These are phyloP conservation scores for Rhododendron molle DNA, from an alignment of 148 eudicot species.

Conservation along the genomic window DNA sequence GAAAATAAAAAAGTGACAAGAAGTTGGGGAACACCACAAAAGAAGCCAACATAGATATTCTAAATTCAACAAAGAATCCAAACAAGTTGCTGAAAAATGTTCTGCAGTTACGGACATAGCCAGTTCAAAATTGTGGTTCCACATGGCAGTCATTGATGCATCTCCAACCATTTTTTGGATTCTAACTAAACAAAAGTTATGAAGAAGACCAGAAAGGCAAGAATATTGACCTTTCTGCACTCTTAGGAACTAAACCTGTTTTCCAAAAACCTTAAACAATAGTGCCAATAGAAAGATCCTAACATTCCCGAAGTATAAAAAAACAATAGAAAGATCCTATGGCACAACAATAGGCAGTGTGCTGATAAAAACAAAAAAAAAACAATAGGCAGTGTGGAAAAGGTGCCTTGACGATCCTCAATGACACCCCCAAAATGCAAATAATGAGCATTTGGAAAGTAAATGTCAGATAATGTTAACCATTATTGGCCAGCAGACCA, in stretches of 20 bases:
- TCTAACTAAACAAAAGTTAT: background rate
- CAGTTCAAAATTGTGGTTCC: background rate
- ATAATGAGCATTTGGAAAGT: background rate
- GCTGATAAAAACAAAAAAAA: too few species aligned
- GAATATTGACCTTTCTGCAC: background rate
- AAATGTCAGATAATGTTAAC: background rate
- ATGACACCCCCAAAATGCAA: background rate
- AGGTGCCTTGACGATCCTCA: background rate
- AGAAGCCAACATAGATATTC: background rate
- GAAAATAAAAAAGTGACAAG: background rate
- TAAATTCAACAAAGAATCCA: background rate
- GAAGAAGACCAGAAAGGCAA: background rate
- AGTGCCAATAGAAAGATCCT: background rate
- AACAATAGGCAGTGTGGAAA: background rate
- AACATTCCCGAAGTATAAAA: too few species aligned
- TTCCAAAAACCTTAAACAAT: background rate
- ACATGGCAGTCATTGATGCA: background rate
- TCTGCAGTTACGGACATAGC: background rate
- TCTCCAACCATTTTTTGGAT: background rate
- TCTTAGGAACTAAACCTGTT: background rate
- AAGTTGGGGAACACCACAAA: background rate
- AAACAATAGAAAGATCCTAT: background rate
- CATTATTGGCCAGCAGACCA: background rate
- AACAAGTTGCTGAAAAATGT: background rate
- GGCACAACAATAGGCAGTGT: background rate